Conservation (phyloP, 1,139 yeast genomes). For the Wickerhamiella pararugosa region DNA sequence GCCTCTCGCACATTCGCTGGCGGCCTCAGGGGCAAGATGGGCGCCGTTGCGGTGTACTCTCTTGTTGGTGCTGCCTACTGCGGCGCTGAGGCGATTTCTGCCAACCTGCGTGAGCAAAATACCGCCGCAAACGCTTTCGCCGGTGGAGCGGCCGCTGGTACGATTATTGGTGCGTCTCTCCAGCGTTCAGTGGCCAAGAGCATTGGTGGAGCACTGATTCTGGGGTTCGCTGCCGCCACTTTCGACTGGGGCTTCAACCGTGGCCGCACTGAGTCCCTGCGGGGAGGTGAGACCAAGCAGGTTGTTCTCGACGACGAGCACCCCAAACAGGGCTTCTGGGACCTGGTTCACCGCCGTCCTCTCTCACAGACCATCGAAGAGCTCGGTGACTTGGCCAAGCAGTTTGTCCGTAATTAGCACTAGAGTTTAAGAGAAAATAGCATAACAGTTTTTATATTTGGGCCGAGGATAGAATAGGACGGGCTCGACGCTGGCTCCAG, state of each 20-base stretch:
- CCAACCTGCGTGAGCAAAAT: constrained; percentile 32
- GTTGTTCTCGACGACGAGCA: constrained; percentile 25
- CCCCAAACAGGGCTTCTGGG: constrained; percentile 64
- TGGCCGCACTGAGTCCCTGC: constrained; percentile 24
- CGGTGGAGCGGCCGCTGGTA: constrained; percentile 39
- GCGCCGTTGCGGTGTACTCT: constrained; percentile 16
- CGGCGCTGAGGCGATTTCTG: constrained; percentile 27
- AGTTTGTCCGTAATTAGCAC: constrained; percentile 14
- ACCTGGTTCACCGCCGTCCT: constrained; percentile 68
- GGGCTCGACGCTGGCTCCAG: background rate
- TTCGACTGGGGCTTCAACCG: constrained; percentile 34
- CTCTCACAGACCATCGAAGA: constrained; percentile 65
- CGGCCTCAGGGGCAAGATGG: constrained; percentile 15
- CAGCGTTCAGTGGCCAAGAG: constrained; percentile 31
- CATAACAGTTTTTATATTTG: background rate
- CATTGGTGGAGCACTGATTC: constrained; percentile 30
- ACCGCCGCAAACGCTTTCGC: constrained; percentile 33
- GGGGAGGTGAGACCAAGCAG: constrained; percentile 19
- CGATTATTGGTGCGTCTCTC: constrained; percentile 27
- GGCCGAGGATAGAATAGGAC: background rate
- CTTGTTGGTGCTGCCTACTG: constrained; percentile 29
- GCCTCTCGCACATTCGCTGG: constrained; percentile 16
- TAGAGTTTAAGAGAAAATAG: background rate
- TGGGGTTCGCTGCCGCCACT: constrained; percentile 27
- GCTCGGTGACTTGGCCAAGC: constrained; percentile 36